Evolutionary conservation across 169 alveolate genomes (phyloP), one percentile per base, ranked within the genome.

Genomic region (Eimeria maxima): DNA sequence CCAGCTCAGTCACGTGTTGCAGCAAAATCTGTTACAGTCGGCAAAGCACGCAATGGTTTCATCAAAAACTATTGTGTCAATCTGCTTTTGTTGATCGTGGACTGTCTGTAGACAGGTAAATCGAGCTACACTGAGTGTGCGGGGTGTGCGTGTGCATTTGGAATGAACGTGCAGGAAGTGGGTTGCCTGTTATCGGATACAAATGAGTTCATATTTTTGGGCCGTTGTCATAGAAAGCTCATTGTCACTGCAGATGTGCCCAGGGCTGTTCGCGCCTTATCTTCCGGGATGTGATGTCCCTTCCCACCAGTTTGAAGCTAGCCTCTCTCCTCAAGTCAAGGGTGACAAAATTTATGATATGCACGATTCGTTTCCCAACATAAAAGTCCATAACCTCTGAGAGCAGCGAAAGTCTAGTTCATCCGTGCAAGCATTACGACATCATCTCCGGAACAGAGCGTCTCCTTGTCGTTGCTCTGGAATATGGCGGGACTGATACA

Each of bases 151-250:
- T 87, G 55, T 42, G n/a, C 44, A 7, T 22, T 42, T 24, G 92
- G 24, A 29, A 69, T 22, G 47, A 69, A 69, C 55, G 69, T 44
- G 93, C 96, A 93, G 96, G 96, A 93, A 47, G 96, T 93, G 65
- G 96, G 96, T 2, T 93, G 96, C 55, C 55, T 93, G 67, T 60
- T 93, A 60, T 45, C 67, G 60, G 96, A 93, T 7, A 81, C 96
- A 50, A 60, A 74, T 4, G 96, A 81, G 33, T 93, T 93, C 87
- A 57, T 93, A 14, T 93, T 93, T 53, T 55, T 93, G 27, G 96
- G 96, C 18, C 90, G 92, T 16, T 93, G 96, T 91, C 71, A 8
- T 42, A 71, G 90, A 60, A 87, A 88, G 55, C 38, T 93, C 65
- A 69, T 81, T 29, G 27, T 93, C 73, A 88, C 96, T 44, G 93